These are phyloP conservation scores for Hypomontagnella submonticulosa DNA, from an alignment of 495 filamentous ascomycete genomes.

Conservation along the genomic window DNA sequence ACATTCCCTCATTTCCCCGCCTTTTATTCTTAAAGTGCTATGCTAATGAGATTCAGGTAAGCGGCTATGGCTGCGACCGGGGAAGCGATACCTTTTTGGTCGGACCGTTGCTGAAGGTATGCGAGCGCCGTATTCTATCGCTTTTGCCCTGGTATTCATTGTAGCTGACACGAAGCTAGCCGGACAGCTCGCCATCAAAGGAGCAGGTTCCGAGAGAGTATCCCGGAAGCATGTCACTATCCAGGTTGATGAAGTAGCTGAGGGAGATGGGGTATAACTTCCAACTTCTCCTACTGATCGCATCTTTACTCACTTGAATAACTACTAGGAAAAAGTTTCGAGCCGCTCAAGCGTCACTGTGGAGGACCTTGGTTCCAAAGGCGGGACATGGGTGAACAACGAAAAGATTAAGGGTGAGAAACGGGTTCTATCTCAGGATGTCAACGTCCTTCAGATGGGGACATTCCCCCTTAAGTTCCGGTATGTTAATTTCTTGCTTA, in stretches of 20 bases:
- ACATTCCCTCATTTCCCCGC: neutral
- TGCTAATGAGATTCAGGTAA: slow-evolving; percentile 62
- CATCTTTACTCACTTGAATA: slow-evolving; percentile 25
- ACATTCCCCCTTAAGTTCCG: slow-evolving; percentile 66
- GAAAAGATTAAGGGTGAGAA: slow-evolving; percentile 68
- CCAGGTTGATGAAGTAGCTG: slow-evolving; percentile 70
- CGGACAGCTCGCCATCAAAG: slow-evolving; percentile 70
- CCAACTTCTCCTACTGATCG: neutral
- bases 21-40: slow-evolving; percentile 8
- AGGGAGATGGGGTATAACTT: slow-evolving; percentile 74
- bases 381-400: slow-evolving; percentile 82
- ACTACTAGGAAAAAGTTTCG: slow-evolving; percentile 64
- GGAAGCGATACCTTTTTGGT: slow-evolving; percentile 83
- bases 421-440: slow-evolving; percentile 61
- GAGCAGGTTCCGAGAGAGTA: slow-evolving; percentile 69
- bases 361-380: slow-evolving; percentile 77
- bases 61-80: slow-evolving; percentile 83
- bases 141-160: neutral
- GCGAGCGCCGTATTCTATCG: slow-evolving; percentile 11
- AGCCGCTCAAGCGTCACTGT: slow-evolving; percentile 72
- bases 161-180: slow-evolving; percentile 43
- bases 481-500: slow-evolving; percentile 43
- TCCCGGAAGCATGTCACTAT: slow-evolving; percentile 92
- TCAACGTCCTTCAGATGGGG: slow-evolving; percentile 75
- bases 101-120: slow-evolving; percentile 66